Evolutionary conservation across 257 asterid genomes (phyloP), one percentile per base, ranked within the genome.

Genomic region (Jaltomata sinuosa): DNA sequence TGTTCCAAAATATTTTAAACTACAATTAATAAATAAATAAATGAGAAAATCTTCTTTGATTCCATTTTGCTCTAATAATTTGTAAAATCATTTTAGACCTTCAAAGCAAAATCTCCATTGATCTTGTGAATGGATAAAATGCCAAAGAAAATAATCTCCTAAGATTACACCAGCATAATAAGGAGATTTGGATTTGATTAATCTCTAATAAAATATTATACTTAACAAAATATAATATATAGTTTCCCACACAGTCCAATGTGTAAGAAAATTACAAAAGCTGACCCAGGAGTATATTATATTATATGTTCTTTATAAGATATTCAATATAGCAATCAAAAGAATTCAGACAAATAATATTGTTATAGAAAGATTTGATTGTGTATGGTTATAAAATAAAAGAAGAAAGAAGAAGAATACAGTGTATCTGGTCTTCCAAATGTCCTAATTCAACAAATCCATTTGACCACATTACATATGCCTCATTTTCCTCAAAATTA

Each of bases 381-480:
- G 6, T 11, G 11, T 59, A 4, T 22, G 12, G 27, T 61, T 25
- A 61, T 61, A 0, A 61, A 25, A 57, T 19, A 2, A 61, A 25
- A 15, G 11, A 7, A 29, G 1, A 1, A 4, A 59, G 4, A 22
- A 61, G 10, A 27, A 27, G 10, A 61, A 4, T 61, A 16, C 88
- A 49, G 31, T 85, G 88, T 47, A 85, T 85, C 83, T 85, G 85
- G 88, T 61, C 88, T 29, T 65, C 31, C 57, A 32, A 16, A 16
- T 34, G 10, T 11, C 3, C 12, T 14, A 42, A 40, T 55, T 82
- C 71, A 71, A 81, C 84, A 61, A 69, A 71, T 19, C 83, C 77
- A 45, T 45, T 72, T 85, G 85, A 85, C 79, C 54, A 7, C 6
- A 54, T 31, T 85, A 38, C 42, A 27, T 25, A 27, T 53, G 57